A percentile compares a stretch with the other conserved stretches of the same genome.
phyloP scores from a whole-genome alignment of 1,139 yeast species.

The Saccharomycopsis phalli region DNA sequence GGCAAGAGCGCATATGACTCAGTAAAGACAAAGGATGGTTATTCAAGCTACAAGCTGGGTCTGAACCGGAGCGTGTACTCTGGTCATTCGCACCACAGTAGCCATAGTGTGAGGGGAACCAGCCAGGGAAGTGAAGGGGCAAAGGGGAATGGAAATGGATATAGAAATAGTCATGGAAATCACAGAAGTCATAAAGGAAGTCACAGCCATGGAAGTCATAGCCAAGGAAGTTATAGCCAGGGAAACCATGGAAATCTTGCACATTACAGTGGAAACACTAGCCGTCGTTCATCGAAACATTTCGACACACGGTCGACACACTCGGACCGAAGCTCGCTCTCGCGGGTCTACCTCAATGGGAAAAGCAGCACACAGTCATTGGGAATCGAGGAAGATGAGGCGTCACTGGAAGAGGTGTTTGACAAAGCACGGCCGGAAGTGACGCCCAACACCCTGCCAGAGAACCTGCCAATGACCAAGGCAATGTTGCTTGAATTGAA shows the following conservation, averaged over 20 bases:
- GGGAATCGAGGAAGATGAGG: no score
- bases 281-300: background rate
- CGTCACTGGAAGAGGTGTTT: background rate
- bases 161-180: background rate
- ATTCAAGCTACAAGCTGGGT: background rate
- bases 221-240: background rate
- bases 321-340: background rate
- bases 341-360: background rate
- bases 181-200: no score
- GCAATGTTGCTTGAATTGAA: background rate
- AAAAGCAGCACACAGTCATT: background rate
- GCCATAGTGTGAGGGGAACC: background rate
- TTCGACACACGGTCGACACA: background rate
- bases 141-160: background rate
- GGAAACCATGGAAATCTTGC: background rate
- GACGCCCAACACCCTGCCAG: slow-evolving; percentile 15
- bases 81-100: background rate
- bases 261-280: background rate
- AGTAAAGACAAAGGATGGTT: slow-evolving; percentile 1
- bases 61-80: background rate
- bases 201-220: no score
- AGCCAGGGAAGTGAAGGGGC: background rate
- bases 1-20: slow-evolving; percentile 2
- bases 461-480: slow-evolving; percentile 10
- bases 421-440: slow-evolving; percentile 1